Percentiles rank a stretch among this genome's conserved stretches.
phyloP scores from a whole-genome alignment of 805 yeast genomes.

The Wickerhamia fluorescens region DNA sequence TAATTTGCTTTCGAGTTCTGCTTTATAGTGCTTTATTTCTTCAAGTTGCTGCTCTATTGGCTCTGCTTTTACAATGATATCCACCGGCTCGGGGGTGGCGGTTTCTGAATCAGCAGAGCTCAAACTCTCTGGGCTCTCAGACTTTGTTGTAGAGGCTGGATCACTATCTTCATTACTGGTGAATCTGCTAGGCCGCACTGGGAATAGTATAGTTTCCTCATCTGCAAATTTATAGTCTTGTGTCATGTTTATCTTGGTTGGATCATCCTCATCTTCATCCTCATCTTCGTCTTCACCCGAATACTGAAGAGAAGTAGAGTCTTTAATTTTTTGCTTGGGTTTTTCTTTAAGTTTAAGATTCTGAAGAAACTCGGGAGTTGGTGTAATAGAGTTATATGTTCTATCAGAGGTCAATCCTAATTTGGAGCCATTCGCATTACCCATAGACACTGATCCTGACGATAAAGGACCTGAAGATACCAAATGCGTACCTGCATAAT shows the following conservation, averaged over 20 bases:
- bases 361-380: constrained; percentile 37
- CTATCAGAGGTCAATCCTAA: constrained; percentile 20
- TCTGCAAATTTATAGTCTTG: constrained; percentile 47
- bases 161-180: too few relatives aligned
- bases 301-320: background rate
- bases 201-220: constrained; percentile 54
- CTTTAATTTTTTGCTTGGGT: constrained; percentile 10
- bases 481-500: constrained; percentile 49
- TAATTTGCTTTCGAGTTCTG: constrained; percentile 21
- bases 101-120: constrained; percentile 5
- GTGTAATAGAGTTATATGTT: constrained; percentile 27
- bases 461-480: constrained; percentile 72
- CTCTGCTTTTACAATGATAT: constrained; percentile 23
- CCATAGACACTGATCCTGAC: constrained; percentile 50
- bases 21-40: constrained; percentile 18
- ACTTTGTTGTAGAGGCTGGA: constrained; percentile 11
- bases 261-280: constrained; percentile 36
- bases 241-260: constrained; percentile 55
- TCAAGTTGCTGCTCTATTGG: constrained; percentile 21
- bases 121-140: constrained; percentile 1
- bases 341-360: constrained; percentile 25
- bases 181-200: constrained; percentile 65
- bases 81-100: constrained; percentile 9
- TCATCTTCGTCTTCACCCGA: constrained; percentile 22
- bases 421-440: constrained; percentile 21